These are phyloP conservation scores for Fragaria nilgerrensis DNA, from an alignment of 306 rosid genomes.

Conservation along the genomic window DNA sequence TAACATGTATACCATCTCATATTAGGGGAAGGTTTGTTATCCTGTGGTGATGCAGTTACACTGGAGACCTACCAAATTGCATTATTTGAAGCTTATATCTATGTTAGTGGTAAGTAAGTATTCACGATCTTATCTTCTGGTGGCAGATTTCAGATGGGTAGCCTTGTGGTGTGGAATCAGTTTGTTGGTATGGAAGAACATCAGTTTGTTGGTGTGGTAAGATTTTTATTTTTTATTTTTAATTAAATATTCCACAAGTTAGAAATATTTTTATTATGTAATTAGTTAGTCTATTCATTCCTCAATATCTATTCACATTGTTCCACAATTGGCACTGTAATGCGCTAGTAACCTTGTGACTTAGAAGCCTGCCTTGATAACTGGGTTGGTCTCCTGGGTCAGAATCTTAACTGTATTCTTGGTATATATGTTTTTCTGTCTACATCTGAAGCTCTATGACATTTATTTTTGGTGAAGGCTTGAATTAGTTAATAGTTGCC, in stretches of 20 bases:
- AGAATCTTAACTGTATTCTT: too few relatives aligned
- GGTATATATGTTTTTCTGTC: too few relatives aligned
- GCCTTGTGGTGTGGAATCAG: constrained; percentile 68
- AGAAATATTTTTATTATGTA: not conserved
- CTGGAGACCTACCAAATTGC: not conserved
- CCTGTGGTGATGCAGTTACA: too few relatives aligned
- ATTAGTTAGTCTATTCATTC: not conserved
- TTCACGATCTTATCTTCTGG: constrained; percentile 15
- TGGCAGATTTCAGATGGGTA: constrained; percentile 82
- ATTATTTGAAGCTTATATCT: not conserved
- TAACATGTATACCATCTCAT: too few relatives aligned
- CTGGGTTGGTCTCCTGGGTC: too few relatives aligned
- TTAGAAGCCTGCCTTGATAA: too few relatives aligned
- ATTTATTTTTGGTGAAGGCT: too few relatives aligned
- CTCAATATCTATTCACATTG: not conserved
- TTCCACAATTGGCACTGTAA: not conserved
- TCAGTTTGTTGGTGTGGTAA: too few relatives aligned
- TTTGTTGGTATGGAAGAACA: constrained; percentile 40
- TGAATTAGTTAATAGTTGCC: too few relatives aligned
- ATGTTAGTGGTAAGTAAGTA: constrained; percentile 2
- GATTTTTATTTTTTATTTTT: not conserved
- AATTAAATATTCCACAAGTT: not conserved
- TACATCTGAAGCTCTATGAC: too few relatives aligned
- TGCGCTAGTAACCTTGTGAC: not conserved
- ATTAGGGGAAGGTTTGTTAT: too few relatives aligned